Conservation (phyloP, 768 basidiomycete genomes). For the Naganishia kalamii region DNA sequence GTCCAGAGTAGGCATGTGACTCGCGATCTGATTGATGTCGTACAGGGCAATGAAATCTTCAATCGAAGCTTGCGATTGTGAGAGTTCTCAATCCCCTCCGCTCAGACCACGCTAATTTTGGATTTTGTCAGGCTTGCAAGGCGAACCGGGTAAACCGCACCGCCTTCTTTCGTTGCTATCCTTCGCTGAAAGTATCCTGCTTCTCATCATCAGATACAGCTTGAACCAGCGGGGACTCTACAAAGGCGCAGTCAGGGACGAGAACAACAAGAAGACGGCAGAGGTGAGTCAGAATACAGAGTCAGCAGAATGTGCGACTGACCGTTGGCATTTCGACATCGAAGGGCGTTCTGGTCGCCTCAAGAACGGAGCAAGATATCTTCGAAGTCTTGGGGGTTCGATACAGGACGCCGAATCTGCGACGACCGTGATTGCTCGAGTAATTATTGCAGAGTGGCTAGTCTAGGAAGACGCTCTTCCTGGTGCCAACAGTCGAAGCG, state of each 20-base stretch:
- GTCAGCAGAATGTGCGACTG: not conserved
- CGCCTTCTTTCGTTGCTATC: conserved; percentile 84
- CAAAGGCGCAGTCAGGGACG: conserved; percentile 65
- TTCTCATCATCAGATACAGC: conserved; percentile 74
- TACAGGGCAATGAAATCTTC: conserved; percentile 75
- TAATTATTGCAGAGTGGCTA: too few relatives aligned
- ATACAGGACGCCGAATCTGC: conserved; percentile 29
- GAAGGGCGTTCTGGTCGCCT: conserved; percentile 64
- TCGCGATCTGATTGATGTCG: not conserved
- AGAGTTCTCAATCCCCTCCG: not conserved
- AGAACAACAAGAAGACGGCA: conserved; percentile 57
- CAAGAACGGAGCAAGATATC: conserved; percentile 79
- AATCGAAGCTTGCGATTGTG: conserved; percentile 36
- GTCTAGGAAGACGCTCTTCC: too few relatives aligned
- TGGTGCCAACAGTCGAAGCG: too few relatives aligned
- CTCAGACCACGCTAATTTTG: not conserved
- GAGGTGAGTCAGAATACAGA: conserved; percentile 53
- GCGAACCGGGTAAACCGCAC: conserved; percentile 48
- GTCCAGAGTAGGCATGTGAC: not conserved
- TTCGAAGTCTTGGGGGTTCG: conserved; percentile 60
- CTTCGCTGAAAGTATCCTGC: conserved; percentile 65
- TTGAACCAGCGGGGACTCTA: conserved; percentile 83
- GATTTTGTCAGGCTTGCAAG: not conserved
- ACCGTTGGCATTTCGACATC: conserved; percentile 4
- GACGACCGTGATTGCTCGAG: conserved; percentile 22